These are phyloP conservation scores for Comarum palustre DNA, from an alignment of 306 rosid species.

Conservation along the genomic window DNA sequence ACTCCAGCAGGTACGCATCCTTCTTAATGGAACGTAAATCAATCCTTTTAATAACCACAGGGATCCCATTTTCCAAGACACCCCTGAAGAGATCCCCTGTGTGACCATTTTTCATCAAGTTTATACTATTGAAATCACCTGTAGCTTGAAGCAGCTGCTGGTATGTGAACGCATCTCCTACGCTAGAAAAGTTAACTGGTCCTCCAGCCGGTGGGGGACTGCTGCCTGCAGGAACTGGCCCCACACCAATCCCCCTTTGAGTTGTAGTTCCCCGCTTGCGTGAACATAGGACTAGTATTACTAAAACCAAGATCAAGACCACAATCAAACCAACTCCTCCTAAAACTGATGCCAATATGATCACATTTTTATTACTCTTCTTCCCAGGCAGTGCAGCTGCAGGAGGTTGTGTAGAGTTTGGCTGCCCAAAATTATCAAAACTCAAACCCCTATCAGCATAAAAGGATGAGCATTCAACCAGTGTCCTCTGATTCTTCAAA, in stretches of 20 bases:
- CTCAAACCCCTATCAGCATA: constrained; percentile 56
- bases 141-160: constrained; percentile 81
- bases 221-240: constrained; percentile 50
- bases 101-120: constrained; percentile 74
- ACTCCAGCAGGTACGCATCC: constrained; percentile 55
- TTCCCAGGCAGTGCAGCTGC: constrained; percentile 30
- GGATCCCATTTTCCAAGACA: constrained; percentile 67
- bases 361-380: constrained; percentile 48
- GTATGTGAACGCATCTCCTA: constrained; percentile 68
- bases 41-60: constrained; percentile 64
- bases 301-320: constrained; percentile 38
- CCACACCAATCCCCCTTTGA: constrained; percentile 54
- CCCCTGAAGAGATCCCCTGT: constrained; percentile 81
- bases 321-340: constrained; percentile 65
- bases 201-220: constrained; percentile 48
- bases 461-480: constrained; percentile 55
- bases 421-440: constrained; percentile 63
- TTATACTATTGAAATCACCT: constrained; percentile 53
- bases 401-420: constrained; percentile 41
- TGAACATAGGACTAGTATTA: constrained; percentile 34
- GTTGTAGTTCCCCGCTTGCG: constrained; percentile 39
- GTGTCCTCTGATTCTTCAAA: constrained; percentile 50
- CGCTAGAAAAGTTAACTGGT: constrained; percentile 44
- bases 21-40: constrained; percentile 47
- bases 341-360: constrained; percentile 66